phyloP scores from a whole-genome alignment of 306 rosid genomes.

The Corylus americana region DNA sequence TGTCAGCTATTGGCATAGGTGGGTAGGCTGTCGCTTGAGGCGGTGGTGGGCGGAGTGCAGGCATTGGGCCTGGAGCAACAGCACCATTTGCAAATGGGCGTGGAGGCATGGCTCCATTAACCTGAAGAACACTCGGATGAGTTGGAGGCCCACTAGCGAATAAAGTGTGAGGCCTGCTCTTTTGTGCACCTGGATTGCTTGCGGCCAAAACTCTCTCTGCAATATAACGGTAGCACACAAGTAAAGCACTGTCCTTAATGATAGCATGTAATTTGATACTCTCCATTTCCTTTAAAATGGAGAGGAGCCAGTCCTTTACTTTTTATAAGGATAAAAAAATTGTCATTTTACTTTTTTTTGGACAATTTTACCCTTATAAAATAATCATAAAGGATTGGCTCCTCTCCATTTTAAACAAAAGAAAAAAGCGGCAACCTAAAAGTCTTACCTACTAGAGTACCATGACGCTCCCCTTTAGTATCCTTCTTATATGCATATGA shows the following conservation, averaged over 20 bases:
- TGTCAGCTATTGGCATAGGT: slow-evolving; percentile 65
- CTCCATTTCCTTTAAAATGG: no score
- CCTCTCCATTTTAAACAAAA: no score
- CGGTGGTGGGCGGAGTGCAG: slow-evolving; percentile 74
- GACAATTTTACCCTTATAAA: background rate
- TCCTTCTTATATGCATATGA: slow-evolving; percentile 79
- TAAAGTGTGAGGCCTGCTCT: slow-evolving; percentile 93
- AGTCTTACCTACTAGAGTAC: slow-evolving; percentile 28
- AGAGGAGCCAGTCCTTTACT: no score
- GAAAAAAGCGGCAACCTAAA: slow-evolving; percentile 14
- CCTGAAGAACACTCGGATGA: slow-evolving; percentile 62
- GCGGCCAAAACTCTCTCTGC: slow-evolving; percentile 99
- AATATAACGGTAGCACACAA: slow-evolving; percentile 21
- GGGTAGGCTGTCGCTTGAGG: slow-evolving; percentile 73
- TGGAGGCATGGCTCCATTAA: slow-evolving; percentile 68
- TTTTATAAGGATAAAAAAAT: no score
- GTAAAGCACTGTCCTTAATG: background rate
- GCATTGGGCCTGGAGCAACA: slow-evolving; percentile 54
- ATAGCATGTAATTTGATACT: background rate
- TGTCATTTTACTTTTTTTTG: no score
- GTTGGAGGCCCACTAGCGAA: slow-evolving; percentile 96
- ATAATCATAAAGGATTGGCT: no score
- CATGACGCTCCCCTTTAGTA: background rate
- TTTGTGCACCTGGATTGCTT: slow-evolving; percentile 79
- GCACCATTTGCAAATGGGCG: slow-evolving; percentile 83